Percentiles rank a stretch among this genome's conserved stretches.
These are phyloP conservation scores for Volvariella volvacea DNA, from an alignment of 1,284 basidiomycete genomes.

Conservation along the genomic window DNA sequence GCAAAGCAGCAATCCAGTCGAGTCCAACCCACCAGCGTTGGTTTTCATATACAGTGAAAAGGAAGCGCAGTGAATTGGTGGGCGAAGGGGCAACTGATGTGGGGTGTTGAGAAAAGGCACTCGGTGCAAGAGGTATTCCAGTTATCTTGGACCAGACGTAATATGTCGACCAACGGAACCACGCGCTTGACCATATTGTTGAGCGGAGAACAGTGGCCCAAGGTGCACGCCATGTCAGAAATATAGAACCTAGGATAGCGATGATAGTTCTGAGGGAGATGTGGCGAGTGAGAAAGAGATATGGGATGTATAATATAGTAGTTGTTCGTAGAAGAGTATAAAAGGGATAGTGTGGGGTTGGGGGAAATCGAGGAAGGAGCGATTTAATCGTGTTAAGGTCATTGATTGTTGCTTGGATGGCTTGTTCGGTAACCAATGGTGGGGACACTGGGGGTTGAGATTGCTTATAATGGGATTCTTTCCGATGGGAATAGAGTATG, in stretches of 20 bases:
- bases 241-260: constrained; percentile 50
- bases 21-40: constrained; percentile 92
- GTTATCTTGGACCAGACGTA: constrained; percentile 41
- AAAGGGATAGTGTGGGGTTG: constrained; percentile 15
- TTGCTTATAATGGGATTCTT: constrained; percentile 24
- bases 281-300: constrained; percentile 47
- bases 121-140: constrained; percentile 43
- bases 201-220: constrained; percentile 51
- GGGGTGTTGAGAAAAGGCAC: constrained; percentile 29
- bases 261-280: constrained; percentile 54
- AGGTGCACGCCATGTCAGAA: constrained; percentile 59
- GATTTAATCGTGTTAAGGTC: constrained; percentile 52
- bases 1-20: constrained; percentile 89
- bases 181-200: constrained; percentile 57
- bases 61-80: constrained; percentile 57
- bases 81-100: constrained; percentile 26
- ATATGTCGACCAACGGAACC: constrained; percentile 54
- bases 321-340: constrained; percentile 38
- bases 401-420: constrained; percentile 47
- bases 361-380: constrained; percentile 33
- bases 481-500: constrained; percentile 34
- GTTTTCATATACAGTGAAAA: constrained; percentile 89
- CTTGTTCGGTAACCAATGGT: constrained; percentile 51
- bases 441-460: constrained; percentile 16
- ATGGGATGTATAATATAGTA: constrained; percentile 50